These are phyloP conservation scores for Ophiostoma fasciatum DNA, from an alignment of 2,329 filamentous ascomycete genomes.

Conservation along the genomic window DNA sequence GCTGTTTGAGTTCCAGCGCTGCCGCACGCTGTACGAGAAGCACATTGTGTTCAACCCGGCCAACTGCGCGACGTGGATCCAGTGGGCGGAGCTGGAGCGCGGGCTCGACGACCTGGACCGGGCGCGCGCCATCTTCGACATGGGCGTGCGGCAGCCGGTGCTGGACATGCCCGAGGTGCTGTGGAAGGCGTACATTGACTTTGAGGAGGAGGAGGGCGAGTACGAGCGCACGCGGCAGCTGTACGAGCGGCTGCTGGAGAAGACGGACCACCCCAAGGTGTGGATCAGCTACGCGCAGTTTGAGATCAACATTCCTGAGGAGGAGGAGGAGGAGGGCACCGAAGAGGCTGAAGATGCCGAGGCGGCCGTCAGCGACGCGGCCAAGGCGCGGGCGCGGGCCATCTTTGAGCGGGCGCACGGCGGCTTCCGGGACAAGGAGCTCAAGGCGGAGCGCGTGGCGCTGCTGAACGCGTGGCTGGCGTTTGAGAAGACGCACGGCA, in stretches of 20 bases:
- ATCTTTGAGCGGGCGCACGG: slow-evolving; percentile 78
- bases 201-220: slow-evolving; percentile 90
- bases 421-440: slow-evolving; percentile 74
- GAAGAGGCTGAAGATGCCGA: slow-evolving; percentile 48
- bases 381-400: slow-evolving; percentile 66
- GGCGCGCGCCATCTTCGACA: slow-evolving; percentile 78
- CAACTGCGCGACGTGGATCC: slow-evolving; percentile 91
- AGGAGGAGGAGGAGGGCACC: slow-evolving; percentile 41
- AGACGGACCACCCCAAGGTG: slow-evolving; percentile 98
- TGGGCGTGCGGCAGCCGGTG: slow-evolving; percentile 66
- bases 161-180: slow-evolving; percentile 95
- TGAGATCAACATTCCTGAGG: slow-evolving; percentile 83
- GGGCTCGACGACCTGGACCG: slow-evolving; percentile 82
- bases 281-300: slow-evolving; percentile 99
- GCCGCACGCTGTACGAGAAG: slow-evolving; percentile 84
- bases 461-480: slow-evolving; percentile 84
- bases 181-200: slow-evolving; percentile 98
- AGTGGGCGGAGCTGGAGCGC: slow-evolving; percentile 85
- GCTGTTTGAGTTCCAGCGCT: slow-evolving; percentile 85
- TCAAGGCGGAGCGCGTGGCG: slow-evolving; percentile 88
- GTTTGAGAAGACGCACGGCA: slow-evolving; percentile 80
- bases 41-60: slow-evolving; percentile 83
- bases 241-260: slow-evolving; percentile 81
- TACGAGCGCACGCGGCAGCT: slow-evolving; percentile 68
- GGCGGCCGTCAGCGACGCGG: slow-evolving; percentile 61